Conservation (phyloP, 495 filamentous ascomycete genomes). For the Neurospora sp. region DNA sequence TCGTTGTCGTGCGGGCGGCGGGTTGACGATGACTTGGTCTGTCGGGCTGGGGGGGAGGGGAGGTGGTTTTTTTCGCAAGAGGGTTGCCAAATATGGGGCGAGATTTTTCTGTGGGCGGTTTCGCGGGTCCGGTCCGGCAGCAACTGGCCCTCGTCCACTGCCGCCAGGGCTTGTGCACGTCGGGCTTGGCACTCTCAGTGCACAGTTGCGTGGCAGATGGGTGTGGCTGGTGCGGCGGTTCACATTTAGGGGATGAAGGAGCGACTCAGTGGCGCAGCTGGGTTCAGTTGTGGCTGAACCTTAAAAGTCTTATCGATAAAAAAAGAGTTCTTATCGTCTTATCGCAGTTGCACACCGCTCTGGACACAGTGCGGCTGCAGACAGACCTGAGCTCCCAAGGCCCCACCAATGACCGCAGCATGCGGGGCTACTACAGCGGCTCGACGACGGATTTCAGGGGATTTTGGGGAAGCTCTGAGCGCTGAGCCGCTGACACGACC, state of each 20-base stretch:
- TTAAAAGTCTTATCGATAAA: background rate
- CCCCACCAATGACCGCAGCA: background rate
- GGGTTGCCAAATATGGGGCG: constrained; percentile 13
- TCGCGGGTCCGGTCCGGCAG: constrained; percentile 6
- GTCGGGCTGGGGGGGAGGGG: background rate
- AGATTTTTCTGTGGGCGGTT: constrained; percentile 24
- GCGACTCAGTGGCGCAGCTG: background rate
- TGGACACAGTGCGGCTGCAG: background rate
- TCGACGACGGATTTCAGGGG: background rate
- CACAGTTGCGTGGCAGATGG: background rate
- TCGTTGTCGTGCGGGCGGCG: constrained; percentile 1
- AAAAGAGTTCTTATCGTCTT: background rate
- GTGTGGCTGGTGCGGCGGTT: background rate
- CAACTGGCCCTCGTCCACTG: background rate
- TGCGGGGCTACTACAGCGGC: background rate
- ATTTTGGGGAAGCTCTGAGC: background rate
- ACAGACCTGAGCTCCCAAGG: background rate
- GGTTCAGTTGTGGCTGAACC: background rate
- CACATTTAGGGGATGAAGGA: background rate
- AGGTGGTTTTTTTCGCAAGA: constrained; percentile 9
- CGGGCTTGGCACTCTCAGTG: background rate
- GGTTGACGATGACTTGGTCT: constrained; percentile 7
- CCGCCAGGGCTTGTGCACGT: background rate
- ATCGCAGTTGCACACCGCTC: background rate
- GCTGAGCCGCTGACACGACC: background rate